Base-by-base conservation (phyloP, 1,139 yeast genomes). In the Pichia sp. region DNA sequence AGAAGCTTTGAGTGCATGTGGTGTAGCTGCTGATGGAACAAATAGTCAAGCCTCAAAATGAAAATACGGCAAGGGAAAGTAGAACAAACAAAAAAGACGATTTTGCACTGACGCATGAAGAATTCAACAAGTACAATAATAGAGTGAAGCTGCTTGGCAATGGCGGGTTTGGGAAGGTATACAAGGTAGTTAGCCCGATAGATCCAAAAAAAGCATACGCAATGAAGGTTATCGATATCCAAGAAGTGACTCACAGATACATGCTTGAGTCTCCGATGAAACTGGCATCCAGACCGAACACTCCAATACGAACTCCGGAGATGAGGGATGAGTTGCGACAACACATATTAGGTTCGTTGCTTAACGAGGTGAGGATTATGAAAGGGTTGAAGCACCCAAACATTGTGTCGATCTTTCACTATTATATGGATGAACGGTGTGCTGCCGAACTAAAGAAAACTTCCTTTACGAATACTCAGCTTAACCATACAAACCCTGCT, bases 321-420 rank as follows among this genome's bases (percentile, higher is more conserved):
- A 5, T n/a, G 8, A n/a, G n/a, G 18, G 26, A 18, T 19, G 31
- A 36, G 25, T 18, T 19, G 28, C 46, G 25, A 16, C 34, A 10
- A 40, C 41, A 25, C 9, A 49, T 34, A 18, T 40, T 45, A 54
- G 54, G 46, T 43, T 55, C 51, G n/a, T 46, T 54, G 54, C 84
- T 90, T 81, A 85, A 89, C n/a, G 98, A 93, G 66, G 85, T 90
- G 41, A 90, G 88, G 57, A 75, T 91, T 31, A 76, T 93, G 71
- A 89, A 88, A 65, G 83, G 86, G 51, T 75, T 93, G 50, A 83
- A 83, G 60, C 96, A 93, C 66, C 81, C 82, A 4, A 88, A 93
- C 62, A 90, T 93, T 53, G 96, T 93, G 50, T 87, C 87, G 61
- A 88, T 91, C 62, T 93, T 85, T 59, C 96, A 97, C 2, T 90